Base-by-base conservation (phyloP, 176 grass and related monocot species). In the Aegilops sharonensis region DNA sequence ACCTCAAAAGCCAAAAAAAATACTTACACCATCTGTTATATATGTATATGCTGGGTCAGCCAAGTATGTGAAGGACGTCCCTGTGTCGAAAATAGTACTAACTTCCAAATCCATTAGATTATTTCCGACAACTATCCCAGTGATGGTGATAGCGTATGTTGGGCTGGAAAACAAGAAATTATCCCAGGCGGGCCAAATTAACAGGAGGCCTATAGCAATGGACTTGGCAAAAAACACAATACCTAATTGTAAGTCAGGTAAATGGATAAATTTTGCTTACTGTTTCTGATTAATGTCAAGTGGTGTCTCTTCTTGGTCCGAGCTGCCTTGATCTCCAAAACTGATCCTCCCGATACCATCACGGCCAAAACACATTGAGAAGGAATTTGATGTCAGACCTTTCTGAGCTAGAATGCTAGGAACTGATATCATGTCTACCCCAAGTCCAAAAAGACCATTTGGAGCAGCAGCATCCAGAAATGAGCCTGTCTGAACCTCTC, bases 31-130 rank as follows among this genome's bases (percentile, higher is more conserved):
- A 31, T 91, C n/a, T 8, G 95, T 86, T 63, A 97, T 78, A 77
- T 85, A 89, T 70, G 90, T 84, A 78, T 97, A 97, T 3, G 89
- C 86, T 78, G 95, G 92, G 40, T 94, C 92, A 10, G 85, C 87
- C 66, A 97, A 86, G 65, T 91, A 94, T 66, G 95, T 94, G 87
- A 97, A 94, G 20, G 95, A 94, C 31, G 95, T 97, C 27, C 95
- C 95, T 25, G 92, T 88, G 82, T 97, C 95, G 7, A 97, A 85
- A 76, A 97, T 81, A 80, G 90, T 59, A 86, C 70, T 93, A 64
- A 97, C 92, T 29, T 87, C 87, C 35, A 85, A 4, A 75, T 86
- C 56, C 29, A 39, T 72, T 29, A 64, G 43, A 69, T 57, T 86
- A 47, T 90, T 94, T 85, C 92, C 90, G 68, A 97, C 78, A 13